phyloP scores from a whole-genome alignment of 176 grass and related monocot species.

The Avena atlantica region DNA sequence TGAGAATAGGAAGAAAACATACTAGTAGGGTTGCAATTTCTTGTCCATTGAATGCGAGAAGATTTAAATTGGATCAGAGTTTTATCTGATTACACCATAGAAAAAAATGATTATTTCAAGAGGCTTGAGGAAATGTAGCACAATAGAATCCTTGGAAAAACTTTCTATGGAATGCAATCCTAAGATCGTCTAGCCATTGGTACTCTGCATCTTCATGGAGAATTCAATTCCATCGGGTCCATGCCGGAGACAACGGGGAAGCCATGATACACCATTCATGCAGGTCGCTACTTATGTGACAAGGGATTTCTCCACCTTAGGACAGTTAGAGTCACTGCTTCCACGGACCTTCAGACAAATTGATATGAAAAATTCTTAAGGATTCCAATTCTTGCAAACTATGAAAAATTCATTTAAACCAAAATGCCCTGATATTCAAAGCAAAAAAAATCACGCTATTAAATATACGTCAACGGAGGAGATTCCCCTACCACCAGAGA shows the following conservation, averaged over 20 bases:
- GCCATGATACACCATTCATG: background rate
- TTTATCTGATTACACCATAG: background rate
- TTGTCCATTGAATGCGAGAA: background rate
- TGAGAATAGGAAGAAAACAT: background rate
- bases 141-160: background rate
- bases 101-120: background rate
- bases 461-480: conserved; percentile 3
- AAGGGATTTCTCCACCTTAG: background rate
- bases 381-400: background rate
- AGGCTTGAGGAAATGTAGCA: background rate
- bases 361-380: too few species aligned
- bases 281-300: too few species aligned
- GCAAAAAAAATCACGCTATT: conserved; percentile 4
- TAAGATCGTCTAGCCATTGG: too few species aligned
- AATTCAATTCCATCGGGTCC: background rate
- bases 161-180: background rate
- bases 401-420: background rate
- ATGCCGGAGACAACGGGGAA: background rate
- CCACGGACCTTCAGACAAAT: too few species aligned
- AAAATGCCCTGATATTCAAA: background rate
- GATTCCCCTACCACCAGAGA: background rate
- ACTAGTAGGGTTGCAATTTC: background rate
- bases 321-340: too few species aligned
- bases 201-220: background rate
- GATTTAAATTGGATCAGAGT: background rate